Base-by-base conservation (phyloP, 225 moss, liverwort and hornwort species). In the Marchantia polymorpha region DNA sequence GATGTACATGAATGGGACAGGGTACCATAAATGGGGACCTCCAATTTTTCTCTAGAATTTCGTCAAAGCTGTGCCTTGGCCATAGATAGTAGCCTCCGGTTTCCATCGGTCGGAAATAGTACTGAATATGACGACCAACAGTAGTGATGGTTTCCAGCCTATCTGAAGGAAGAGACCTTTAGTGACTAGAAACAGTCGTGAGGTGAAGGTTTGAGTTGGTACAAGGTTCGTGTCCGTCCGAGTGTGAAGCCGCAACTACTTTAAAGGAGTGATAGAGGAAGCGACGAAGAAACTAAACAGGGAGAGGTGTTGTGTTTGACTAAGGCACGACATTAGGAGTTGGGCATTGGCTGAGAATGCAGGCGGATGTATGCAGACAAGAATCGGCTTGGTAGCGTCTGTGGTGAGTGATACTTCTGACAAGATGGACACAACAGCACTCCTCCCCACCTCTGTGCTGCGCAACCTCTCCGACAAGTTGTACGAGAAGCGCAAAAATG, bases 401-500 rank as follows among this genome's bases (percentile, higher is more conserved):
- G 71, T 77, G 64, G 68, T 54, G 68, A 69, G 78, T 69, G 68
- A 56, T n/a, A 68, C 80, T 52, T 78, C 69, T 19, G 77, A 79
- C 58, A 88, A 88, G 78, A 91, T 96, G 94, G 83, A 92, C 83
- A 89, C 94, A 79, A 84, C 89, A 20, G 69, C 86, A 59, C 89
- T 90, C 78, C 92, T 96, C 50, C 91, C 96, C 23, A 89, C 92
- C 60, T 87, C 91, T 73, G 94, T 94, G 76, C 73, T 87, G 78
- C 94, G 96, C 20, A 92, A 84, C 56, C 83, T 96, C 82, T 89
- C 94, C 52, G 96, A 96, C 82, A 96, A 96, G 85, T 69, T 96
- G 80, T 96, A 96, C 29, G 96, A 96, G 81, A 96, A 94, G 84
- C 92, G 96, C 74, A 96, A 93, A 80, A 96, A 91, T 90, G 96